Evolutionary conservation across 106 monocot species (phyloP).

Genomic region (Narthecium ossifragum): DNA sequence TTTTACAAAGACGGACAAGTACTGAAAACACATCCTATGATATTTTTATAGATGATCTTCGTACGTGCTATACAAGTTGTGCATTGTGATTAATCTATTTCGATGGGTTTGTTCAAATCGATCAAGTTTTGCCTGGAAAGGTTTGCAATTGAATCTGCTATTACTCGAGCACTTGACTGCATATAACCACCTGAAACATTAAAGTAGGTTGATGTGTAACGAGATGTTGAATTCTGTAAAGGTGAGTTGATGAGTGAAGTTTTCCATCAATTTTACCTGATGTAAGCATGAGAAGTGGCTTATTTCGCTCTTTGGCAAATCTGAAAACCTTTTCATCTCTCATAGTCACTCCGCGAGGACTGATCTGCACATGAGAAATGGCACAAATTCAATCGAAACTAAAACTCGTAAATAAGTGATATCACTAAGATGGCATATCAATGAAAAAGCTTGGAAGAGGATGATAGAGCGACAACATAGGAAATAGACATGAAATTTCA

Average conservation of each 20-base stretch:
- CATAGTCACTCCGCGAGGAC: slow-evolving; percentile 61
- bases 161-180: slow-evolving; percentile 85
- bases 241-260: no score
- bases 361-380: slow-evolving; percentile 40
- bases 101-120: slow-evolving; percentile 15
- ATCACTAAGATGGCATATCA: no score
- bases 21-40: background rate
- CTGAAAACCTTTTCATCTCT: slow-evolving; percentile 94
- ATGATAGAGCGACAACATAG: no score
- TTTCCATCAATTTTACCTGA: slow-evolving; percentile 56
- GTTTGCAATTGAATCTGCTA: slow-evolving; percentile 85
- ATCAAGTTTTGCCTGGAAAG: slow-evolving; percentile 69
- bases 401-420: no score
- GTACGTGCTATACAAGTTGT: no score
- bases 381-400: no score
- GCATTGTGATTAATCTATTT: slow-evolving; percentile 12
- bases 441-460: no score
- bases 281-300: slow-evolving; percentile 85
- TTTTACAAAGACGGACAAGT: no score
- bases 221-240: no score
- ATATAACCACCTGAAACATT: slow-evolving; percentile 75
- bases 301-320: slow-evolving; percentile 70
- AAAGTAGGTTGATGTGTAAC: no score
- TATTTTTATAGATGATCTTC: background rate
- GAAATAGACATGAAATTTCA: no score